Conservation (phyloP, 139 green algal species). For the Limnomonas spitsbergensis region DNA sequence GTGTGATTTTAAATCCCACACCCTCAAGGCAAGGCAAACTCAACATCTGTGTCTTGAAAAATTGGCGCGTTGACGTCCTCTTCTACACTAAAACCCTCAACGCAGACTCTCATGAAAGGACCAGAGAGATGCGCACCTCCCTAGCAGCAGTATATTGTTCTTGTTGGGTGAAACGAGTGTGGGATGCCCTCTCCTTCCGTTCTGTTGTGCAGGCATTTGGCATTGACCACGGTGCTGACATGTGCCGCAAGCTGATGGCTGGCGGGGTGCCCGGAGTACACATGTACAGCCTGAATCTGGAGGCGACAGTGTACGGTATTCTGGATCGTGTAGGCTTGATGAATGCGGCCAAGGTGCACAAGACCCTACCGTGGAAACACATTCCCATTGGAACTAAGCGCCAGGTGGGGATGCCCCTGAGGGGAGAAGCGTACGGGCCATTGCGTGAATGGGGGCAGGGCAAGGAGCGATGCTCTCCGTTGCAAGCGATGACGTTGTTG, state of each 20-base stretch:
- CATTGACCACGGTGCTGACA: conserved; percentile 81
- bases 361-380: not conserved
- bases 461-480: no score
- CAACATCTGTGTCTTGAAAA: no score
- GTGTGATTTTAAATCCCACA: not conserved
- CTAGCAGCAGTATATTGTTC: no score
- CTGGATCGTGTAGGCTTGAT: conserved; percentile 73
- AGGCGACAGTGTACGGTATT: conserved; percentile 74
- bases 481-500: no score
- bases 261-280: conserved; percentile 74
- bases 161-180: no score
- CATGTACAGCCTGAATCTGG: conserved; percentile 96
- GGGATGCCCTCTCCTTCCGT: no score
- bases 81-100: no score
- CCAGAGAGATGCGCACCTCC: no score
- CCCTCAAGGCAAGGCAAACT: not conserved
- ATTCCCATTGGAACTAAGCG: not conserved
- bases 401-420: not conserved
- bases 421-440: no score
- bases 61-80: no score
- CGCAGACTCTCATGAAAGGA: no score
- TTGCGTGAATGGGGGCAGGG: no score
- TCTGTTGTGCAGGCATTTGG: conserved; percentile 81
- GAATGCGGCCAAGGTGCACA: conserved; percentile 32
- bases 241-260: conserved; percentile 87